A percentile compares a stretch with the other conserved stretches of the same genome.
phyloP scores from a whole-genome alignment of 1,284 basidiomycete genomes.

The Grifola frondosa region DNA sequence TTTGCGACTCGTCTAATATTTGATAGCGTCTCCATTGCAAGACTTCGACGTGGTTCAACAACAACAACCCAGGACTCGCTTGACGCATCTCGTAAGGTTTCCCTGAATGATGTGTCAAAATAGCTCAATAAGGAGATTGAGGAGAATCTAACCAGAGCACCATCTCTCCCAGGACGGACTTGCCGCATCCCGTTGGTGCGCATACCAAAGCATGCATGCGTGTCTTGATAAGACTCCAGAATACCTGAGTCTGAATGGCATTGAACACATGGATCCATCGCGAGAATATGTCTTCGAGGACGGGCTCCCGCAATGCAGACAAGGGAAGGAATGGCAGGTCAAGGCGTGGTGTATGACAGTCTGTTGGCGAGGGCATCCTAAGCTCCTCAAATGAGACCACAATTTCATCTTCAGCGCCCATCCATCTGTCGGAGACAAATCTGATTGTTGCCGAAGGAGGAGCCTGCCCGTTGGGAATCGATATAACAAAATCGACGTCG shows the following conservation, averaged over 20 bases:
- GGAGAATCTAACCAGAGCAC: conserved; percentile 56
- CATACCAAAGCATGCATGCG: conserved; percentile 76
- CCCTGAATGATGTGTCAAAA: conserved; percentile 37
- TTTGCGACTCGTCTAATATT: conserved; percentile 46
- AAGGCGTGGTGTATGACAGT: conserved; percentile 68
- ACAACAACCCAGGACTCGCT: conserved; percentile 53
- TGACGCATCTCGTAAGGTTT: conserved; percentile 40
- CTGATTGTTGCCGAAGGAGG: conserved; percentile 70
- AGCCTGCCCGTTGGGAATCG: conserved; percentile 58
- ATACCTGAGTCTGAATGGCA: conserved; percentile 86
- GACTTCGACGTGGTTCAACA: conserved; percentile 51
- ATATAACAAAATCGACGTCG: conserved; percentile 80
- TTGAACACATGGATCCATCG: conserved; percentile 65
- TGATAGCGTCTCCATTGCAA: conserved; percentile 48
- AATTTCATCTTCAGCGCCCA: conserved; percentile 84
- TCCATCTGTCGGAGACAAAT: conserved; percentile 91
- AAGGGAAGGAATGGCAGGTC: conserved; percentile 81
- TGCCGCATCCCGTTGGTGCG: conserved; percentile 82
- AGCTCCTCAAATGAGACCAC: conserved; percentile 66
- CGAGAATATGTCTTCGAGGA: conserved; percentile 47
- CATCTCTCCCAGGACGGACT: conserved; percentile 72
- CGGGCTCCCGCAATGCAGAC: conserved; percentile 49
- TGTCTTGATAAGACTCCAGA: conserved; percentile 82
- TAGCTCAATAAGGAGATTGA: not conserved
- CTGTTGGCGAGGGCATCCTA: conserved; percentile 72